Percentiles rank a stretch among this genome's conserved stretches.
phyloP scores from a whole-genome alignment of 257 asterid species.

The Petunia secreta region DNA sequence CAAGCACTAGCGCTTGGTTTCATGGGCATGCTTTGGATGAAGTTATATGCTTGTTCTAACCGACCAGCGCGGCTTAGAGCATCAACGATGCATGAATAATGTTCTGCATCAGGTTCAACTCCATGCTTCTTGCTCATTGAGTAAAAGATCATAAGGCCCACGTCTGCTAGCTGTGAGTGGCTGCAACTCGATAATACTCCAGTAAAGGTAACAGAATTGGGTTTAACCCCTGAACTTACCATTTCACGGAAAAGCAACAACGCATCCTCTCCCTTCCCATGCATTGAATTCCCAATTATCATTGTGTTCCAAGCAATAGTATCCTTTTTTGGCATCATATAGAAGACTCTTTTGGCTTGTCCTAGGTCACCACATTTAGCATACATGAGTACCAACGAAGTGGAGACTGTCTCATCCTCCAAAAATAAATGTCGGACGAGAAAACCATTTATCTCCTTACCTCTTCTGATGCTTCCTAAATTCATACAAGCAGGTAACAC shows the following conservation, averaged over 20 bases:
- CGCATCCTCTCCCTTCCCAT: slow-evolving; percentile 65
- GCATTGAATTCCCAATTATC: slow-evolving; percentile 67
- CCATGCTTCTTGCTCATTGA: slow-evolving; percentile 53
- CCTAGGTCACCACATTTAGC: slow-evolving; percentile 66
- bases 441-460: slow-evolving; percentile 62
- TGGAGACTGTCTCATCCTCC: slow-evolving; percentile 50
- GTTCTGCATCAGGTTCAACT: slow-evolving; percentile 66
- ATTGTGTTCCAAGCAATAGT: slow-evolving; percentile 76
- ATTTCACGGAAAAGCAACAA: slow-evolving; percentile 55
- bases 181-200: slow-evolving; percentile 72
- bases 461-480: slow-evolving; percentile 58
- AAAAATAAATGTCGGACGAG: slow-evolving; percentile 41
- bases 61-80: slow-evolving; percentile 76
- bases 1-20: slow-evolving; percentile 69
- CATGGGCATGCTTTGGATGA: slow-evolving; percentile 61
- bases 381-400: slow-evolving; percentile 62
- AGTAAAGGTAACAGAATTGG: slow-evolving; percentile 65
- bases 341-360: slow-evolving; percentile 48
- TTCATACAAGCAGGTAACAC: slow-evolving; percentile 52
- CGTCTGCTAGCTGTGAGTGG: slow-evolving; percentile 65
- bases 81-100: slow-evolving; percentile 72
- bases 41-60: slow-evolving; percentile 57
- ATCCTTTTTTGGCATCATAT: slow-evolving; percentile 50
- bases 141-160: slow-evolving; percentile 54
- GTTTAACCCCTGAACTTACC: slow-evolving; percentile 54